Evolutionary conservation across 345 rosid species (phyloP).

Genomic region (Geranium rotundifolium): DNA sequence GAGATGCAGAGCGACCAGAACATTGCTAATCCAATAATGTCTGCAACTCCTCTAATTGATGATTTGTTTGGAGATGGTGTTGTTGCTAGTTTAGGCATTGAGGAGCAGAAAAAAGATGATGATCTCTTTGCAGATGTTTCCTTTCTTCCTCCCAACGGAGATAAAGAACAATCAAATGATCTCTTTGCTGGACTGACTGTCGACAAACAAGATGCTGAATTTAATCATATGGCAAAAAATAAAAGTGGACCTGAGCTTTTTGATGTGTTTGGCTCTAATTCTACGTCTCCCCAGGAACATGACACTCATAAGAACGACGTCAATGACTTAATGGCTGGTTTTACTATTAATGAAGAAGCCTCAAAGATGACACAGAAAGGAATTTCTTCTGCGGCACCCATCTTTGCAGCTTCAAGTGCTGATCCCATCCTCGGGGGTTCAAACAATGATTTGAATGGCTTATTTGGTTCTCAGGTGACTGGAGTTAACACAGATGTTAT

Average conservation of each 20-base stretch:
- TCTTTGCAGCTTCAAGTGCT: constrained; percentile 32
- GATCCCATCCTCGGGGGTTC: constrained; percentile 27
- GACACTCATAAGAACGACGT: constrained; percentile 25
- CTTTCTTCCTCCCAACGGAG: constrained; percentile 50
- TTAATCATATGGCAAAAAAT: constrained; percentile 19
- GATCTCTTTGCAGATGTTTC: constrained; percentile 89
- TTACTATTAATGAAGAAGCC: constrained; percentile 41
- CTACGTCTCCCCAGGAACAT: constrained; percentile 27
- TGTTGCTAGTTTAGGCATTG: constrained; percentile 22
- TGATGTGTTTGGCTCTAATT: constrained; percentile 52
- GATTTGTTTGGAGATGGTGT: constrained; percentile 65
- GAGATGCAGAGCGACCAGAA: constrained; percentile 26
- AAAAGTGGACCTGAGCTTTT: constrained; percentile 35
- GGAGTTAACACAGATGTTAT: constrained; percentile 34
- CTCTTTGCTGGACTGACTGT: constrained; percentile 77
- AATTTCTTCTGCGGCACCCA: constrained; percentile 19
- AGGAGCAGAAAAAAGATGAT: constrained; percentile 38
- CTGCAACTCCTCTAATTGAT: constrained; percentile 43
- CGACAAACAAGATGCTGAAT: constrained; percentile 31
- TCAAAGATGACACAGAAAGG: constrained; percentile 30
- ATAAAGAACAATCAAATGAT: constrained; percentile 36
- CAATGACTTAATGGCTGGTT: constrained; percentile 59
- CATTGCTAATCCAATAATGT: constrained; percentile 20
- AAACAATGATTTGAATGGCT: constrained; percentile 35
- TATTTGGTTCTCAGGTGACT: constrained; percentile 37